phyloP scores from a whole-genome alignment of 768 basidiomycete species.

The Macrolepiota albuminosa region DNA sequence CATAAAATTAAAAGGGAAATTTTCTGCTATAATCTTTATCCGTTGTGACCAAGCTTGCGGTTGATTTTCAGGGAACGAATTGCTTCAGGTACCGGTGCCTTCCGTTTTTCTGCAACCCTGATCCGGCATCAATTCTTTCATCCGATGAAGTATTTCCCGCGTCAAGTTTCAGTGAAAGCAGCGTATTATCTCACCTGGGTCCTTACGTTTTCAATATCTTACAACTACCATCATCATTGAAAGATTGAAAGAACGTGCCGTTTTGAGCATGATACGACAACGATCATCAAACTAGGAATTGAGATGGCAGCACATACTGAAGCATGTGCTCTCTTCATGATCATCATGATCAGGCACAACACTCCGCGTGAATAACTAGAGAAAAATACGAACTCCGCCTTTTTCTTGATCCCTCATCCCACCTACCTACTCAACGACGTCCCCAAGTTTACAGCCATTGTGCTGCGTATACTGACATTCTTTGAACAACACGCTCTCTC shows the following conservation, averaged over 20 bases:
- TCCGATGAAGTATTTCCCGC: neutral
- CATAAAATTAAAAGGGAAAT: too few species aligned
- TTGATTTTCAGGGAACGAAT: too few species aligned
- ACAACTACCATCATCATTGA: neutral
- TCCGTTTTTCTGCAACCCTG: neutral
- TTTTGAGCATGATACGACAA: neutral
- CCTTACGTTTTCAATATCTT: neutral
- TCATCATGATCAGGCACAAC: neutral
- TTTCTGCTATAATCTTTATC: too few species aligned
- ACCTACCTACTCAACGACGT: slow-evolving; percentile 1
- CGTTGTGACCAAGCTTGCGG: too few species aligned
- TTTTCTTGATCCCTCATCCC: neutral
- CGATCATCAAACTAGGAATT: neutral
- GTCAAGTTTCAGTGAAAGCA: neutral
- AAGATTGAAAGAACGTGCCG: neutral
- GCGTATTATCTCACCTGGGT: neutral
- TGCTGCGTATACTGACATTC: slow-evolving; percentile 26
- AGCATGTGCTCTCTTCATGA: neutral
- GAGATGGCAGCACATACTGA: neutral
- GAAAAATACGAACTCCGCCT: slow-evolving; percentile 16
- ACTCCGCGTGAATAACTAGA: neutral
- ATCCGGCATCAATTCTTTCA: neutral
- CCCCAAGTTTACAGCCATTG: slow-evolving; percentile 15
- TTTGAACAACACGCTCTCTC: slow-evolving; percentile 32
- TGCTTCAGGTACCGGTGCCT: neutral